phyloP scores from a whole-genome alignment of 345 rosid genomes.

The Melaleuca quinquenervia region DNA sequence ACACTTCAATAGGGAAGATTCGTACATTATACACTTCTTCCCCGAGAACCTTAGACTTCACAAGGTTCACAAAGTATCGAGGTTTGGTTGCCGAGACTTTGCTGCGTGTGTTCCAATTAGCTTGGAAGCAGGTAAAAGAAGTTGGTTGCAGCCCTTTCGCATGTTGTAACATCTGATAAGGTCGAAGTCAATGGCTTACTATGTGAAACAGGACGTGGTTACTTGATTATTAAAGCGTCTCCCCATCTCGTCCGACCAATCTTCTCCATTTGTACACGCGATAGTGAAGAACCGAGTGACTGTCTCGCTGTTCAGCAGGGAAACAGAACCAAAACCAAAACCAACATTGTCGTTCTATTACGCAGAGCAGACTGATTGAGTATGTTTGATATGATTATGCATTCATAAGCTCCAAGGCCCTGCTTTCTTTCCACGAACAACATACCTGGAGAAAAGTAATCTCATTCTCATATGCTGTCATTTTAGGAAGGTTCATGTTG shows the following conservation, averaged over 20 bases:
- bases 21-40: not conserved
- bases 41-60: not conserved
- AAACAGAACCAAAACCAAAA: not conserved
- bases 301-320: constrained; percentile 2
- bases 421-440: not conserved
- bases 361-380: constrained; percentile 10
- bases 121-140: not conserved
- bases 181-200: not conserved
- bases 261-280: not conserved
- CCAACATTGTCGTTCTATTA: constrained; percentile 8
- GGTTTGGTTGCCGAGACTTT: not conserved
- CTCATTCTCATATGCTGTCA: not conserved
- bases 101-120: not conserved
- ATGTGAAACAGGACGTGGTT: not conserved
- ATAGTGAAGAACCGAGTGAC: not conserved
- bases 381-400: not conserved
- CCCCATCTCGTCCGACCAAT: not conserved
- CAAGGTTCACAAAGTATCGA: not conserved
- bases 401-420: not conserved
- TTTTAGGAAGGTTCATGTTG: not conserved
- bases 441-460: not conserved
- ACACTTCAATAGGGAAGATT: not conserved
- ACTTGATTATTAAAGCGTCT: not conserved
- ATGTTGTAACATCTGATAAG: not conserved
- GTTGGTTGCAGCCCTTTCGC: not conserved